Percentiles rank a stretch among this genome's conserved stretches.
Evolutionary conservation across 352 stramenopile species (phyloP).

Genomic region (Phytophthora colocasiae): DNA sequence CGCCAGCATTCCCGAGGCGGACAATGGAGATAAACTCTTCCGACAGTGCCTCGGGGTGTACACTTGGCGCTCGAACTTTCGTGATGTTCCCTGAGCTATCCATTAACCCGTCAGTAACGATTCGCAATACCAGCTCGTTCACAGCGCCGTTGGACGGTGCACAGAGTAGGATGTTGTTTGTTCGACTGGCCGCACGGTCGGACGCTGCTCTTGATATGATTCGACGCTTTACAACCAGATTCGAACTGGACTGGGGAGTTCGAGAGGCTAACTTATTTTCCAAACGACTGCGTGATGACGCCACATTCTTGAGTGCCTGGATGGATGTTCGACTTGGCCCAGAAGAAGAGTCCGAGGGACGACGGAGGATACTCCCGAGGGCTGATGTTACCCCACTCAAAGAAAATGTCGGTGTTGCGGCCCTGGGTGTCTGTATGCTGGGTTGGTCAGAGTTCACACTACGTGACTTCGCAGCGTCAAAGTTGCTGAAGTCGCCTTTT

Average conservation of each 20-base stretch:
- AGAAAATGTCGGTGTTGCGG: slow-evolving; percentile 52
- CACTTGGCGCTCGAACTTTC: slow-evolving; percentile 72
- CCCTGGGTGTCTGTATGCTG: slow-evolving; percentile 11
- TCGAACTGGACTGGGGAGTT: slow-evolving; percentile 26
- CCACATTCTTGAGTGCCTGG: slow-evolving; percentile 69
- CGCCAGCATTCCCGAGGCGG: slow-evolving; percentile 77
- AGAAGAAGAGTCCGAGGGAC: slow-evolving; percentile 33
- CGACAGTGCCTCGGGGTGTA: slow-evolving; percentile 57
- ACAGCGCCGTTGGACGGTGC: slow-evolving; percentile 92
- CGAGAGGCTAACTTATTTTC: slow-evolving; percentile 70
- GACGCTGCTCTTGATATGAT: slow-evolving; percentile 51
- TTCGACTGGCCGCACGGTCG: slow-evolving; percentile 32
- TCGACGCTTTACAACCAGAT: slow-evolving; percentile 56
- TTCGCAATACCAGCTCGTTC: slow-evolving; percentile 89
- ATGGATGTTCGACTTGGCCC: slow-evolving; percentile 60
- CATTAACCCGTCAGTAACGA: slow-evolving; percentile 85
- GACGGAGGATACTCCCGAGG: slow-evolving; percentile 69
- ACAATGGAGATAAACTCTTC: slow-evolving; percentile 79
- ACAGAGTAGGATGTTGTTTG: slow-evolving; percentile 84
- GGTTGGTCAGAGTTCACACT: slow-evolving; percentile 19
- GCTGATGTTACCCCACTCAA: slow-evolving; percentile 55
- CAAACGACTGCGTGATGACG: slow-evolving; percentile 61
- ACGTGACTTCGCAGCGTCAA: slow-evolving; percentile 52
- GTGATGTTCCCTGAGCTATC: slow-evolving; percentile 56
- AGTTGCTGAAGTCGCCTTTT: slow-evolving; percentile 56